Evolutionary conservation across 169 alveolate species (phyloP), one percentile per base, ranked within the genome.

Genomic region (Eimeria acervulina): DNA sequence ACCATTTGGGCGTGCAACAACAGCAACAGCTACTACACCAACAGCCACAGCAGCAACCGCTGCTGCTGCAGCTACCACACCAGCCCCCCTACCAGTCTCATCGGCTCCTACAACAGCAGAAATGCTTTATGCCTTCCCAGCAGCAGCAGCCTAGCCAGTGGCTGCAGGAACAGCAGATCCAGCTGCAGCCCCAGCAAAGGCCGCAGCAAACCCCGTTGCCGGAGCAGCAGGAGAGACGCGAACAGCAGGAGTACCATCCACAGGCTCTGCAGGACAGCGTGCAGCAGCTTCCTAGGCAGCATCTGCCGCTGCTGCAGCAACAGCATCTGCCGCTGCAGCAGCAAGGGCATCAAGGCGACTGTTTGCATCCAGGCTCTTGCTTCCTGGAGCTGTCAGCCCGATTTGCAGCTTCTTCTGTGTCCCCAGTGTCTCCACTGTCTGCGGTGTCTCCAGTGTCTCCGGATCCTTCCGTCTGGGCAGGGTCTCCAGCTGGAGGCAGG

Each of bases 141-240:
- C 40, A 66, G 26, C 44, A 66, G 44, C 78, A 28, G 78, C 10
- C 21, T 66, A 3, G 26, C 26, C 78, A 66, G 78, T 31, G 42
- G 78, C 74, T 26, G 74, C 74, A 63, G 74, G 38, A 63, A 21
- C 21, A n/a, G 38, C 74, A 63, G 68, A 19, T 59, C 38, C 78
- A 66, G 78, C 78, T 28, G 78, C 78, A 66, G 78, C 78, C 40
- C 5, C 78, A n/a, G 78, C 78, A 31, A 66, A 13, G 78, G 44
- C 78, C 10, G 42, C 78, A 66, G 26, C 42, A 44, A 2, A 19
- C 78, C 44, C 19, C 78, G 44, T 23, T 66, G 78, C 78, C 17
- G 72, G 36, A 66, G 78, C 78, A 10, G 40, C 78, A 66, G 42
- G 26, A 66, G 44, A 19, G 7, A 26, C 44, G 23, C 10, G 44